Evolutionary conservation across 805 yeast species (phyloP).

Genomic region (Wickerhamiella spandovensis): DNA sequence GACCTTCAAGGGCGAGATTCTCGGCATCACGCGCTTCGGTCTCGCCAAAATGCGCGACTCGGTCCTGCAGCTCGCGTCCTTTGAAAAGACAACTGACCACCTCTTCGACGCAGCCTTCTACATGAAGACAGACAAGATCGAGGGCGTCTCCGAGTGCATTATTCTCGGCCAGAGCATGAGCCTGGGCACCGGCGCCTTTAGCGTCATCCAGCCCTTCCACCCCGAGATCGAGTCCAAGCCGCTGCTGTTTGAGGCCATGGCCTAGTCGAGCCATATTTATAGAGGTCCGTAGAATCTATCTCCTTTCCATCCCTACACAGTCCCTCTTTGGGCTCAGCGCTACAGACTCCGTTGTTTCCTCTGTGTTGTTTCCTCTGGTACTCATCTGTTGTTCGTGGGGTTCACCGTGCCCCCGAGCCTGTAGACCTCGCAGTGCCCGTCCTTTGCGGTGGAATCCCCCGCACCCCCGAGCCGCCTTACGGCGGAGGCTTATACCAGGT

Average conservation of each 20-base stretch:
- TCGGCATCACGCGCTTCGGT: constrained; percentile 97
- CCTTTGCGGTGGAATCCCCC: too few species aligned
- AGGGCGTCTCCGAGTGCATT: constrained; percentile 96
- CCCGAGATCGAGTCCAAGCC: constrained; percentile 10
- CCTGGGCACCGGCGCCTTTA: constrained; percentile 94
- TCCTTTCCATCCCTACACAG: too few species aligned
- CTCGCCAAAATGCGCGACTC: constrained; percentile 97
- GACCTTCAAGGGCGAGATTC: constrained; percentile 97
- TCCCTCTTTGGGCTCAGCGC: too few species aligned
- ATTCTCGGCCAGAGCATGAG: constrained; percentile 96
- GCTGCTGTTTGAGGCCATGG: constrained; percentile 25
- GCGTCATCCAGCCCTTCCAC: constrained; percentile 34
- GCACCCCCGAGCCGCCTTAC: too few species aligned
- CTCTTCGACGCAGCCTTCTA: constrained; percentile 95
- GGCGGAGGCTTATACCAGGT: too few species aligned
- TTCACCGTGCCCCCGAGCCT: too few species aligned
- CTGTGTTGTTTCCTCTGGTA: too few species aligned
- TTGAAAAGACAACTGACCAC: constrained; percentile 97
- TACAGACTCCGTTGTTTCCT: too few species aligned
- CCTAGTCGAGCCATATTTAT: constrained; percentile 28
- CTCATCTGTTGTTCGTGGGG: too few species aligned
- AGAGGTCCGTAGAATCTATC: neutral
- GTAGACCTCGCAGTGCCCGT: too few species aligned
- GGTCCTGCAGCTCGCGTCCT: constrained; percentile 90
- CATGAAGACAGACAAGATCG: constrained; percentile 90